Evolutionary conservation across 176 grass and related monocot species (phyloP).

Genomic region (Triticum urartu): DNA sequence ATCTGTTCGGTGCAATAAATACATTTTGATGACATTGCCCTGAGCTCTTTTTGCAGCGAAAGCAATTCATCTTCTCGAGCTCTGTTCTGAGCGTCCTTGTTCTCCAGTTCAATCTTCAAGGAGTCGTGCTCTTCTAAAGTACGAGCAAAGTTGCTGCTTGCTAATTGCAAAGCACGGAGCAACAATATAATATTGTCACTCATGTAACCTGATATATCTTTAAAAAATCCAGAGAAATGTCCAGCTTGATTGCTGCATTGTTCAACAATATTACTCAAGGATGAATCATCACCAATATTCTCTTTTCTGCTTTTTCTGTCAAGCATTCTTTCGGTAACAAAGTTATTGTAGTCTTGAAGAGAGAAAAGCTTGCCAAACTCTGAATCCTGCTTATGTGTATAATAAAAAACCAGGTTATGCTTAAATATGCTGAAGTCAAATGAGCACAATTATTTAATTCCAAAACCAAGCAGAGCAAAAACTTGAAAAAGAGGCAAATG

Average conservation of each 20-base stretch:
- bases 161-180: slow-evolving; percentile 51
- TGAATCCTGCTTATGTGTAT: slow-evolving; percentile 48
- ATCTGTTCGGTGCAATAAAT: slow-evolving; percentile 54
- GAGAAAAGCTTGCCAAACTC: slow-evolving; percentile 49
- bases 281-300: slow-evolving; percentile 48
- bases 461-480: slow-evolving; percentile 5
- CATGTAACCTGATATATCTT: slow-evolving; percentile 66
- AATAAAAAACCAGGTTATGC: slow-evolving; percentile 27
- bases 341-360: slow-evolving; percentile 55
- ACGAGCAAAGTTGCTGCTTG: slow-evolving; percentile 54
- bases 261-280: slow-evolving; percentile 57
- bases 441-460: slow-evolving; percentile 22
- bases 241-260: slow-evolving; percentile 53
- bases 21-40: slow-evolving; percentile 58
- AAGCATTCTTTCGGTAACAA: slow-evolving; percentile 53
- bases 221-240: slow-evolving; percentile 41
- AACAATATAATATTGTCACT: slow-evolving; percentile 52
- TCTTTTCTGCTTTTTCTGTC: slow-evolving; percentile 32
- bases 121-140: slow-evolving; percentile 56
- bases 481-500: neutral
- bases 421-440: neutral
- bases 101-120: slow-evolving; percentile 67
- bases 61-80: slow-evolving; percentile 63
- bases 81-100: slow-evolving; percentile 51
- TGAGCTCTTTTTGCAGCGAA: slow-evolving; percentile 52